Percentiles rank a stretch among this genome's conserved stretches.
Conservation (phyloP, 2,329 filamentous ascomycete genomes). For the Aspergillus clavatus region DNA sequence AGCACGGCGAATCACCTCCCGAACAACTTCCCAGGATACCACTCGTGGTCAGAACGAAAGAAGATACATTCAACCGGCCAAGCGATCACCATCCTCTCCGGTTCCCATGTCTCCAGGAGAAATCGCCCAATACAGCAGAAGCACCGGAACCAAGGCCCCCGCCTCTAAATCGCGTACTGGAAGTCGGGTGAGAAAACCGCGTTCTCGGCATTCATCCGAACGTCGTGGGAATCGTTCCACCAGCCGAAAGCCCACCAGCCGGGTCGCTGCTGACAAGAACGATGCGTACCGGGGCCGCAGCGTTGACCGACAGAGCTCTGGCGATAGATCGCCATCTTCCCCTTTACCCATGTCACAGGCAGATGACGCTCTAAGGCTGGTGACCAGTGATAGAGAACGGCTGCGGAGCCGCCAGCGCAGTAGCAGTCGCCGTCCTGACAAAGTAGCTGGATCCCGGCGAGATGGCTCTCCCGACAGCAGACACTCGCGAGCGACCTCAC, state of each 20-base stretch:
- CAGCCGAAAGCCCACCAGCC: slow-evolving; percentile 40
- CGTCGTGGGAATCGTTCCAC: slow-evolving; percentile 36
- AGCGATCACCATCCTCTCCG: slow-evolving; percentile 85
- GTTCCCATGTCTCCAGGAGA: slow-evolving; percentile 94
- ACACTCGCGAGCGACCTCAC: slow-evolving; percentile 31
- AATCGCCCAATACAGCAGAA: slow-evolving; percentile 45
- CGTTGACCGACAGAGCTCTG: slow-evolving; percentile 54
- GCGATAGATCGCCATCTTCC: slow-evolving; percentile 68
- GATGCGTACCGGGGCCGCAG: slow-evolving; percentile 55
- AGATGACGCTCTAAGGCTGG: slow-evolving; percentile 53
- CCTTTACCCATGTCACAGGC: slow-evolving; percentile 70
- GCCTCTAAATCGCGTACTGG: slow-evolving; percentile 36
- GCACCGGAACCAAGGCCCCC: slow-evolving; percentile 45
- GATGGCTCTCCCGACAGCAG: slow-evolving; percentile 46
- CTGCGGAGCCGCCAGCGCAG: slow-evolving; percentile 49
- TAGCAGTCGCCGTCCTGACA: slow-evolving; percentile 46
- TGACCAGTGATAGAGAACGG: slow-evolving; percentile 42
- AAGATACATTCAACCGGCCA: slow-evolving; percentile 68
- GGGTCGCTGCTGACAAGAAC: slow-evolving; percentile 25
- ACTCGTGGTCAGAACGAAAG: slow-evolving; percentile 59
- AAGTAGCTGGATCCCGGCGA: slow-evolving; percentile 39
- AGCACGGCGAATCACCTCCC: slow-evolving; percentile 47
- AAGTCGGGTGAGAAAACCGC: slow-evolving; percentile 52
- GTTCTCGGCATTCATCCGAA: slow-evolving; percentile 27
- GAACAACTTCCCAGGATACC: slow-evolving; percentile 61